Evolutionary conservation across 768 basidiomycete genomes (phyloP).

Genomic region (Gautieria morchelliformis): DNA sequence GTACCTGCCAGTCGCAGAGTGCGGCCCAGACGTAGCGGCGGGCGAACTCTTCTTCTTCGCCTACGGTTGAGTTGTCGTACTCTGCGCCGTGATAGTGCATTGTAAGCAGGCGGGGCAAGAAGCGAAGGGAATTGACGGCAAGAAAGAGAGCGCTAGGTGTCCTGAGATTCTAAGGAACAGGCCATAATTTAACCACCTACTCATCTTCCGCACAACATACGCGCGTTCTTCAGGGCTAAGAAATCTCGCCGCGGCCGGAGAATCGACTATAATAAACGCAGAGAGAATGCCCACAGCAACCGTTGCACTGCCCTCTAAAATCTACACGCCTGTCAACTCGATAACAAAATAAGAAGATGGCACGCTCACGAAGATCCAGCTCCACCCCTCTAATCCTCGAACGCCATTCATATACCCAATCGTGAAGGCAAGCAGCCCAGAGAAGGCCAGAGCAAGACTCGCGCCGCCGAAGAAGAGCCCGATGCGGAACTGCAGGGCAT

Average conservation of each 20-base stretch:
- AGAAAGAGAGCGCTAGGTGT: neutral
- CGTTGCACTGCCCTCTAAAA: constrained; percentile 56
- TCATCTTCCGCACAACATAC: constrained; percentile 46
- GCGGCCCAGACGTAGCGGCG: constrained; percentile 44
- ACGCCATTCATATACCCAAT: constrained; percentile 44
- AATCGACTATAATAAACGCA: constrained; percentile 52
- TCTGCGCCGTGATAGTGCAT: constrained; percentile 21
- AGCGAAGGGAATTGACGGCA: no score
- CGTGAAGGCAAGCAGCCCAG: constrained; percentile 46
- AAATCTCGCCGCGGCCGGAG: constrained; percentile 48
- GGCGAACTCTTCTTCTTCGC: constrained; percentile 54
- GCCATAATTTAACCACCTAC: constrained; percentile 22
- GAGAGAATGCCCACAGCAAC: constrained; percentile 45
- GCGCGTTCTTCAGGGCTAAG: constrained; percentile 51
- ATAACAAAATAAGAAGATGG: no score
- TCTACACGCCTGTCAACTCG: constrained; percentile 22
- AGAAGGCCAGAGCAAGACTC: constrained; percentile 54
- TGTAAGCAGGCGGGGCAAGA: no score
- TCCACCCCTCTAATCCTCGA: constrained; percentile 46
- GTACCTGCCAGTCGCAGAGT: constrained; percentile 54
- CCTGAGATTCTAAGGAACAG: neutral
- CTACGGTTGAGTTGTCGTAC: constrained; percentile 45
- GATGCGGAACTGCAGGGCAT: constrained; percentile 49
- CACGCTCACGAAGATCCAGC: constrained; percentile 53
- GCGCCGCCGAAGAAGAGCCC: constrained; percentile 61